Evolutionary conservation across 140 eudicot genomes (phyloP), one percentile per base, ranked within the genome.

Genomic region (Erigeron philadelphicus): DNA sequence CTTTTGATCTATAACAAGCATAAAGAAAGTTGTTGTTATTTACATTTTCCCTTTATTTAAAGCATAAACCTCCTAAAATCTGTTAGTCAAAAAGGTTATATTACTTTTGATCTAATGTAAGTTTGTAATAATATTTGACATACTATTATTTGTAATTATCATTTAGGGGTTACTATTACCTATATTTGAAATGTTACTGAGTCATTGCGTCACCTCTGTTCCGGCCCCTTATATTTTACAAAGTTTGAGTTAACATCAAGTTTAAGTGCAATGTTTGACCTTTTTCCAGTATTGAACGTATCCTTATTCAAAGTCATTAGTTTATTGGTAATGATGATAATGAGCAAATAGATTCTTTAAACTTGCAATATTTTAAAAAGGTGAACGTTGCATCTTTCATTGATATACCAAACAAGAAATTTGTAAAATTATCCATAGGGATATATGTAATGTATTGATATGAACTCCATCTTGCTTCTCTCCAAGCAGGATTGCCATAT

Each of bases 401-500:
- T 5, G 9, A 68, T 68, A 68, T 68, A 11, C 72, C 16, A 15
- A 31, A 50, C 53, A 31, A 31, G 38, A 31, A 31, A 31, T 45
- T 45, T 45, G 50, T 45, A 5, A 1, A 11, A 11, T 11, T 50
- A 13, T n/a, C 3, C 5, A 4, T 31, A 31, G 4, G 38, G 3
- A 31, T 31, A 2, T 61, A 48, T 35, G 41, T 46, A 15, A 8
- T 18, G 50, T 67, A 17, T 35, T 64, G 12, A 71, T 44, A 70
- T 44, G 57, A 62, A 31, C 8, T 15, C n/a, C 12, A 8, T 2
- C 45, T 58, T 66, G 53, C 71, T 68, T 57, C 5, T 38, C 4
- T 35, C 48, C 61, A 72, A 57, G 64, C 95, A 88, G 98, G 85
- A 64, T 92, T 84, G 89, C 85, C 95, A 40, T 92, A 67, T 74